These are phyloP conservation scores for Brassica balearica DNA, from an alignment of 441 rosid species.

Conservation along the genomic window DNA sequence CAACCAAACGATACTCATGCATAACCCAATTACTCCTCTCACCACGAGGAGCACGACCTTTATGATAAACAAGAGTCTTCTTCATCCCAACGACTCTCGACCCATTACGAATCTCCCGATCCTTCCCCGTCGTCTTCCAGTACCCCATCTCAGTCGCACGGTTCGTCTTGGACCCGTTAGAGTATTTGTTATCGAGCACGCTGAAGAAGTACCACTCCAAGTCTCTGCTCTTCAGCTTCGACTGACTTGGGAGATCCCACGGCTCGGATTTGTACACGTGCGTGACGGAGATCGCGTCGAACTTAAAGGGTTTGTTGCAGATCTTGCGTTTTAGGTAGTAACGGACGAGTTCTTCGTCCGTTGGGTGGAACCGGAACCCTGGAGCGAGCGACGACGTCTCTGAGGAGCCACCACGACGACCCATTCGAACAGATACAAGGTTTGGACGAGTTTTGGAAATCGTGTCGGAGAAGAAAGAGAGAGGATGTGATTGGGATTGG, in stretches of 20 bases:
- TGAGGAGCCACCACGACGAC: slow-evolving; percentile 33
- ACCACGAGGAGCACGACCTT: slow-evolving; percentile 85
- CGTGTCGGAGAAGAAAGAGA: slow-evolving; percentile 19
- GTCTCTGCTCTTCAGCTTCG: slow-evolving; percentile 81
- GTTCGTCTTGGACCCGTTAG: slow-evolving; percentile 80
- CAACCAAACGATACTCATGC: slow-evolving; percentile 87
- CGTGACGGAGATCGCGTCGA: slow-evolving; percentile 69
- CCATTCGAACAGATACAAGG: slow-evolving; percentile 41
- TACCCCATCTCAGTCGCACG: slow-evolving; percentile 92
- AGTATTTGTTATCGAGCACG: slow-evolving; percentile 75
- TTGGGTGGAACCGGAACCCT: slow-evolving; percentile 90
- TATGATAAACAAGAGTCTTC: slow-evolving; percentile 89
- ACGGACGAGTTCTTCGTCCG: slow-evolving; percentile 84
- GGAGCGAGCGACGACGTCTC: slow-evolving; percentile 70
- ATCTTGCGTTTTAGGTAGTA: slow-evolving; percentile 84
- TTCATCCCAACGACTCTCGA: slow-evolving; percentile 76
- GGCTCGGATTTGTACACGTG: slow-evolving; percentile 87
- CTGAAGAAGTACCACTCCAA: slow-evolving; percentile 94
- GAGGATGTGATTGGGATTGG: background rate
- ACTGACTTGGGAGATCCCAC: slow-evolving; percentile 88
- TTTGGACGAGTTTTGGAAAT: background rate
- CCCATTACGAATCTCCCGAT: slow-evolving; percentile 56
- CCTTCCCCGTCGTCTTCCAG: slow-evolving; percentile 96
- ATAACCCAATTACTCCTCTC: slow-evolving; percentile 87
- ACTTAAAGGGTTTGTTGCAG: slow-evolving; percentile 61